Evolutionary conservation across 257 asterid genomes (phyloP), one percentile per base, ranked within the genome.

Genomic region (Nicotiana benthamiana): DNA sequence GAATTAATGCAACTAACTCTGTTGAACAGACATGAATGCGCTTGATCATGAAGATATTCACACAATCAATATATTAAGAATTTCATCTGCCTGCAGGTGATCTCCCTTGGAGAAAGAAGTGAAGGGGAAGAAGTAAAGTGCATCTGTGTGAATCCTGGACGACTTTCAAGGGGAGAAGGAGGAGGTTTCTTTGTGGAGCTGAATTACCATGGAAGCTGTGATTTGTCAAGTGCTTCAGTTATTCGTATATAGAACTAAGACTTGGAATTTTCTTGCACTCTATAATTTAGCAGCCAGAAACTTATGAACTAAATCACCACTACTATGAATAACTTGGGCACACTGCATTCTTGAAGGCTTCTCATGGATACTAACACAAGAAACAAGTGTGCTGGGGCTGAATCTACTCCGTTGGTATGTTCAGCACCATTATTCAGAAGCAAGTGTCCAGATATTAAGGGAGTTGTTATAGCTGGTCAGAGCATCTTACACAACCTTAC

Each of bases 141-240:
- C 88, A 91, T 96, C 53, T 92, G 97, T 79, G 87, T 92, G 16
- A 96, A 94, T 86, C 98, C 99, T n/a, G 97, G 97, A 59, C 88
- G 96, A 86, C 91, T 96, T 51, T 93, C 98, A 61, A 87, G 97
- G 85, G 99, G 99, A 6, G 98, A 91, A 87, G 98, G 99, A 61
- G 98, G 97, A n/a, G 99, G 98, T 76, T 96, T 88, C 88, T 95
- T 96, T 56, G 96, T 88, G 36, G 98, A 92, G 89, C 89, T 96
- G 63, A 90, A 91, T 87, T 92, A 91, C 83, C 86, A 83, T 4
- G 92, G 83, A 57, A 86, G 81, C 57, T 88, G 94, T 16, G 97
- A 94, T 60, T 86, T 86, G 51, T 82, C 99, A 9, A 86, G 67
- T 80, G 98, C 97, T 84, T 91, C 98, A 82, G 84, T 94, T 65